Base-by-base conservation (phyloP, 2,329 filamentous ascomycete genomes). In the Zopfia rhizophila region DNA sequence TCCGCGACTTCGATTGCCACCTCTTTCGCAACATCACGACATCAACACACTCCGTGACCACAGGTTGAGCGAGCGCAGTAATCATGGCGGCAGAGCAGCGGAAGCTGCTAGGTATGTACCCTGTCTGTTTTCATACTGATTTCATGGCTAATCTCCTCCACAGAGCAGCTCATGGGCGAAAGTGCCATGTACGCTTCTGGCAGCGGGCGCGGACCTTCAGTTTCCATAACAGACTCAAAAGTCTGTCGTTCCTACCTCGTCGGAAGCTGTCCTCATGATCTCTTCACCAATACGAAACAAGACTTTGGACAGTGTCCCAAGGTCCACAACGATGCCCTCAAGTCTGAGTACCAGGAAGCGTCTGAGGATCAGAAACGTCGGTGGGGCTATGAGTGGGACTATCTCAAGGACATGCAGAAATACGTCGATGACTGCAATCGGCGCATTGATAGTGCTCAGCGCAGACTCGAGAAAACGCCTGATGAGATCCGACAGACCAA, bases 221-320 rank as follows among this genome's bases (percentile, higher is more conserved):
- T 97, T 61, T 88, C 88, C 55, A 88, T 99, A 63, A 94, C 86
- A 48, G 94, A 97, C 73, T 82, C 89, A 41, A 97, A 96, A 75
- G 90, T 96, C 62, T 99, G 94, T 79, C 90, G 91, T 43, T 97
- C 92, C 13, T 97, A 93, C 73, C 83, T 99, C 37, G 91, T 85
- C 53, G 94, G 94, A 62, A 95, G 90, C 48, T 99, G 94, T 72
- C 94, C 94, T 1, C 93, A 97, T 79, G 94, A 99, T 70, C 90
- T 99, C 67, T 99, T 99, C 82, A 99, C 93, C 57, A 99, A 99
- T 77, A 99, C 94, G 32, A 97, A 97, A 78, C 92, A 97, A 81
- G 94, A 99, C 71, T 83, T 97, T 23, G 94, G 94, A 2, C 83
- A 86, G 0, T 99, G 94, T 68, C 84, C 90, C 37, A 94, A 93